Conservation (phyloP, 768 basidiomycete species). For the Lentinula guzmanii region DNA sequence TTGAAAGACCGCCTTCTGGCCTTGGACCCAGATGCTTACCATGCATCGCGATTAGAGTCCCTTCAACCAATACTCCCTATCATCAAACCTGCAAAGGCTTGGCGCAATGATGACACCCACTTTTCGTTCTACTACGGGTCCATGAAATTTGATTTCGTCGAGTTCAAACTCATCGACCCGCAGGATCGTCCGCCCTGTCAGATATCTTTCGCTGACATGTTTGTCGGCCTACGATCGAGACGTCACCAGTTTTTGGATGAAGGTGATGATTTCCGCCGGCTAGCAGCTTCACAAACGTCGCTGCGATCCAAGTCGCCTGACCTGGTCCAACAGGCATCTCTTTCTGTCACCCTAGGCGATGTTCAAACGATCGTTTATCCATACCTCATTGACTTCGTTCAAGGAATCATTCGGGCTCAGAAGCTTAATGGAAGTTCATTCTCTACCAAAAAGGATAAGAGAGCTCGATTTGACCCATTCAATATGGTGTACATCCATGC, state of each 20-base stretch:
- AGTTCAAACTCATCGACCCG: constrained; percentile 29
- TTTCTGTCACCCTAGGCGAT: constrained; percentile 34
- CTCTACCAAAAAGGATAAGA: constrained; percentile 1
- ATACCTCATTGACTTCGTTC: constrained; percentile 54
- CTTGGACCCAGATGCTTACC: constrained; percentile 38
- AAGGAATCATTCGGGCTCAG: constrained; percentile 46
- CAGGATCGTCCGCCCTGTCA: constrained; percentile 24
- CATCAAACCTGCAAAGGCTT: constrained; percentile 6
- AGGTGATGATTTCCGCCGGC: neutral
- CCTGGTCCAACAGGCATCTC: constrained; percentile 21
- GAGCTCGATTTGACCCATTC: neutral
- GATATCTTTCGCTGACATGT: constrained; percentile 26
- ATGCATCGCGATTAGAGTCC: constrained; percentile 22
- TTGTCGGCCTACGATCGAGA: constrained; percentile 16
- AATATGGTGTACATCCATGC: constrained; percentile 23
- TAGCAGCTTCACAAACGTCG: constrained; percentile 35
- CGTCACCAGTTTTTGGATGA: constrained; percentile 18
- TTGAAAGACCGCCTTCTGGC: constrained; percentile 31
- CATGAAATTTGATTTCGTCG: constrained; percentile 21
- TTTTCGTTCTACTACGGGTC: constrained; percentile 11
- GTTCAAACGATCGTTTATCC: constrained; percentile 43
- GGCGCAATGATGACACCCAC: neutral
- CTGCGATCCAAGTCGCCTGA: constrained; percentile 27
- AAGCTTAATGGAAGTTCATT: constrained; percentile 25
- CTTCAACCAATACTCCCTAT: constrained; percentile 24